Conservation (phyloP, 352 stramenopile species). For the Globisporangium acanthophoron region DNA sequence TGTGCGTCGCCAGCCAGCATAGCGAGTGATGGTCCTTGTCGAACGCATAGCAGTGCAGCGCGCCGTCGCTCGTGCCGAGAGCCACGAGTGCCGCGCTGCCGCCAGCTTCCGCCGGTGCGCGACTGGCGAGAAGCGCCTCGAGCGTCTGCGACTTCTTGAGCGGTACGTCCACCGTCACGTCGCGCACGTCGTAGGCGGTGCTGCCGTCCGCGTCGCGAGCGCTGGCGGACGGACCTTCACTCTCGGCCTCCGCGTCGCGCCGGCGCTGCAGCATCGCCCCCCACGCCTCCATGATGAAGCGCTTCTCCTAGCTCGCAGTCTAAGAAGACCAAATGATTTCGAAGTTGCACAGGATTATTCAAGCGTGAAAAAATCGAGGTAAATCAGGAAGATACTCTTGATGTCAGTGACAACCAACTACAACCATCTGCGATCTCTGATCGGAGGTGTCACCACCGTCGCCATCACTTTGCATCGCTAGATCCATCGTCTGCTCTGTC, state of each 20-base stretch:
- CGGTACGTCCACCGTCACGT: constrained; percentile 48
- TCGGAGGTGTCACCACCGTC: no score
- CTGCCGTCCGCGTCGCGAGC: background rate
- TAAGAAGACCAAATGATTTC: background rate
- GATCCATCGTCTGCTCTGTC: no score
- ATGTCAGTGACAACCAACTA: no score
- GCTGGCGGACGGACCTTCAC: no score
- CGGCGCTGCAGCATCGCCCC: constrained; percentile 6
- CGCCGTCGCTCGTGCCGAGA: constrained; percentile 46
- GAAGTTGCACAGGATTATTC: background rate
- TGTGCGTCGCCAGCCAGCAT: constrained; percentile 52
- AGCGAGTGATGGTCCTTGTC: constrained; percentile 18
- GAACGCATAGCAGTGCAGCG: constrained; percentile 51
- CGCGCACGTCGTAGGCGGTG: constrained; percentile 34
- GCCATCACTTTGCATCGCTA: no score
- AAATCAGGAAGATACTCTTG: no score
- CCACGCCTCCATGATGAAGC: constrained; percentile 4
- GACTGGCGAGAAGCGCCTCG: constrained; percentile 40
- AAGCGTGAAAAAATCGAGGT: background rate
- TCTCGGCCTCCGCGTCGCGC: background rate
- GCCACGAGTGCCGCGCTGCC: constrained; percentile 45
- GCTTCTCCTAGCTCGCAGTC: background rate
- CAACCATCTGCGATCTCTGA: no score
- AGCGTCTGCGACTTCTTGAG: constrained; percentile 52
- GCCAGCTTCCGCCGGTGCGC: constrained; percentile 23